These are phyloP conservation scores for Vitis rupestris DNA, from an alignment of 164 flowering plant species.

Conservation along the genomic window DNA sequence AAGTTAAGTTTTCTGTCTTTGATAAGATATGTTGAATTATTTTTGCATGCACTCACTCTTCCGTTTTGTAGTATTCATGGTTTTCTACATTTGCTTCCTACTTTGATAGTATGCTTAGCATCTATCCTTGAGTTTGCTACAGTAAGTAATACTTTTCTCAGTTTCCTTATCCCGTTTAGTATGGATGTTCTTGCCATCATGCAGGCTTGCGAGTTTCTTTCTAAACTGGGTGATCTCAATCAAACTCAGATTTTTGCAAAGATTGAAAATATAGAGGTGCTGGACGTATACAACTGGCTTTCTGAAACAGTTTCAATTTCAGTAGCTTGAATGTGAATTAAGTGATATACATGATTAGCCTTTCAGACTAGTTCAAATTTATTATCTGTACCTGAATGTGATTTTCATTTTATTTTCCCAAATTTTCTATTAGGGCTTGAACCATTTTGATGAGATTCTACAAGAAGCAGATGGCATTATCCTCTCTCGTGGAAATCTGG, in stretches of 20 bases:
- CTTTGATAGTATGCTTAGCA: background rate
- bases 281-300: background rate
- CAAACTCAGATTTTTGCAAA: constrained; percentile 58
- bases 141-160: background rate
- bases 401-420: background rate
- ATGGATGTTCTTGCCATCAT: constrained; percentile 7
- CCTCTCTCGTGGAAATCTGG: constrained; percentile 76
- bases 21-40: background rate
- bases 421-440: constrained; percentile 46
- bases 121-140: background rate
- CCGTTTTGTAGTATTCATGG: background rate
- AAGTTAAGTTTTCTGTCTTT: background rate
- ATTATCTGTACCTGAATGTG: too few species aligned
- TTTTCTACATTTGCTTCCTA: background rate
- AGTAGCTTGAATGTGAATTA: too few species aligned
- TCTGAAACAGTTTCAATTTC: too few species aligned
- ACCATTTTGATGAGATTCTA: constrained; percentile 72
- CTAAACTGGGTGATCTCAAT: constrained; percentile 38
- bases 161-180: background rate
- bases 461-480: constrained; percentile 80
- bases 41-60: background rate
- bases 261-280: constrained; percentile 53
- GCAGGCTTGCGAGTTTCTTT: constrained; percentile 44
- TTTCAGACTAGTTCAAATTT: too few species aligned
- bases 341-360: too few species aligned